These are phyloP conservation scores for Fusarium sp. DNA, from an alignment of 2,329 filamentous ascomycete species.

Conservation along the genomic window DNA sequence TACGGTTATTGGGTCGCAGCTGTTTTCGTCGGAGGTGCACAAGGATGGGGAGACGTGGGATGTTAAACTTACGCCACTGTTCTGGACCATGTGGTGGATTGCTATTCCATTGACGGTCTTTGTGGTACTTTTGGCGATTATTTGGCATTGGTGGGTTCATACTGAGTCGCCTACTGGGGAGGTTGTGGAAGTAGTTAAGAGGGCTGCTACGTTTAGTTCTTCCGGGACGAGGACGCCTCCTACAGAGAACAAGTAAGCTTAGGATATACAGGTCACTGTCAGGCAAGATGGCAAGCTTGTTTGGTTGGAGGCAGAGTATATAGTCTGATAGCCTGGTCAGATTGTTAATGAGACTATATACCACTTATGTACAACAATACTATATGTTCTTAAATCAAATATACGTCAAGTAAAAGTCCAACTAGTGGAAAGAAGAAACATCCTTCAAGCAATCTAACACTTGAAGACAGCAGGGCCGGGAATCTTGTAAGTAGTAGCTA, in stretches of 20 bases:
- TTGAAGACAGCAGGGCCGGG: constrained; percentile 62
- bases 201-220: constrained; percentile 39
- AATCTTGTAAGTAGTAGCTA: constrained; percentile 58
- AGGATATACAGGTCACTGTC: background rate
- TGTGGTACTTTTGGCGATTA: constrained; percentile 40
- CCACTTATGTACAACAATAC: constrained; percentile 10
- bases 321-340: background rate
- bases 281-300: background rate
- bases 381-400: constrained; percentile 6
- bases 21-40: constrained; percentile 41
- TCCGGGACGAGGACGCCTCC: constrained; percentile 22
- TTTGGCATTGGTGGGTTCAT: constrained; percentile 49
- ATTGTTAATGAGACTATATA: constrained; percentile 16
- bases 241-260: constrained; percentile 2
- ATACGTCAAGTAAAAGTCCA: constrained; percentile 17
- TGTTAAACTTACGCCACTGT: constrained; percentile 43
- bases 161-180: constrained; percentile 38
- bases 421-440: constrained; percentile 15
- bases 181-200: constrained; percentile 39
- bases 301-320: background rate
- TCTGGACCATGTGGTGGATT: constrained; percentile 50
- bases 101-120: constrained; percentile 47
- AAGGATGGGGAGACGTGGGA: constrained; percentile 41
- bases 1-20: constrained; percentile 47
- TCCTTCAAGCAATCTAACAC: constrained; percentile 51